Conservation (phyloP, 495 filamentous ascomycete genomes). For the Aspergillus cavernicola region DNA sequence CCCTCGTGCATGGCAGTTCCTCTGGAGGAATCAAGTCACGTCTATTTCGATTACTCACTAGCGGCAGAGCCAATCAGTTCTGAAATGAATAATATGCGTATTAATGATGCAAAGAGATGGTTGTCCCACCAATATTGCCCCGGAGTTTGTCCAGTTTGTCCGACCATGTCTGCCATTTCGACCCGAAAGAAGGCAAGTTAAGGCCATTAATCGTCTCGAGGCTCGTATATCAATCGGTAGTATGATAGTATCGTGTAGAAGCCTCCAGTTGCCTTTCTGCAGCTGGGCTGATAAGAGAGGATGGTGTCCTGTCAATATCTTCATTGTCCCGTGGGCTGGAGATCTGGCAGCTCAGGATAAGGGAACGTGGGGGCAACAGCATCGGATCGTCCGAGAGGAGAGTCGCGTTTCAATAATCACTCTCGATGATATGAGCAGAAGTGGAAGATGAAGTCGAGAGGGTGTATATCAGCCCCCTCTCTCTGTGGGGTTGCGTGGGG, state of each 20-base stretch:
- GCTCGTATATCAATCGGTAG: background rate
- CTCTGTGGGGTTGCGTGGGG: conserved; percentile 17
- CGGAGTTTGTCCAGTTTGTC: background rate
- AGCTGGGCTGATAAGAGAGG: background rate
- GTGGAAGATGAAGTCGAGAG: background rate
- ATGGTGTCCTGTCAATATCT: background rate
- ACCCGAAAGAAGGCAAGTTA: background rate
- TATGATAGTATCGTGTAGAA: background rate
- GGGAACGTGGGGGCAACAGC: conserved; percentile 8
- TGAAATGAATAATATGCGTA: background rate
- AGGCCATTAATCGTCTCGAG: background rate
- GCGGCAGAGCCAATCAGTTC: background rate
- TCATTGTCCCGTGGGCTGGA: background rate
- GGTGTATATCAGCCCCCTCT: background rate
- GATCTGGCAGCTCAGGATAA: conserved; percentile 4
- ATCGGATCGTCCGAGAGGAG: background rate
- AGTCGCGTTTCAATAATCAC: background rate
- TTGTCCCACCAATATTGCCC: background rate
- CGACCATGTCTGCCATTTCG: background rate
- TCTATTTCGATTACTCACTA: background rate
- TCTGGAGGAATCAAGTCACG: background rate
- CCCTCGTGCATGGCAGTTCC: background rate
- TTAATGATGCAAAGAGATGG: background rate
- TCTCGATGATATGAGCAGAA: background rate
- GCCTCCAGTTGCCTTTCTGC: conserved; percentile 1